Evolutionary conservation across 1,284 basidiomycete species (phyloP), one percentile per base, ranked within the genome.

Genomic region (Peniophora sp.): DNA sequence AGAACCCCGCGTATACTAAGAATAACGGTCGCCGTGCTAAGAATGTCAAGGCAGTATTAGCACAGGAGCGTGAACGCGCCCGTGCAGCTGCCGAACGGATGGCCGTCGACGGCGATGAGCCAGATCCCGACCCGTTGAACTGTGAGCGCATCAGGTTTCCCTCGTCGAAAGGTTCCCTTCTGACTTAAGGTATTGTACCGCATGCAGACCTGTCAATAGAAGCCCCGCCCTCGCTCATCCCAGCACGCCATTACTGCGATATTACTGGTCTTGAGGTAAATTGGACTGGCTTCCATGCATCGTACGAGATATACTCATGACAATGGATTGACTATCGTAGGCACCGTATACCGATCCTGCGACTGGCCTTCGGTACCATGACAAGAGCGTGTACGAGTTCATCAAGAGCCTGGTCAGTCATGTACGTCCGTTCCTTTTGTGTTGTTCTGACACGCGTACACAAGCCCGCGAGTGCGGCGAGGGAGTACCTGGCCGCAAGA

Each of bases 311-410:
- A 48, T 41, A 14, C 22, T 46, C 18, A 44, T 12, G 9, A 34
- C 6, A 24, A 12, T n/a, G n/a, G n/a, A n/a, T n/a, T n/a, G 41
- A 3, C 48, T 10, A 17, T 34, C 32, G 5, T 50, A 89, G 86
- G 89, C 86, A 1, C 87, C 85, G 3, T 92, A 93, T 59, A 92
- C 88, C 0, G 89, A 93, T 59, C 91, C 91, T 5, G 79, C 83
- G 2, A 90, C 89, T 0, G 80, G 84, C 0, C 70, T 94, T 17
- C 76, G 91, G 3, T 93, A 89, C 62, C 88, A 93, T 57, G 87
- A 92, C 69, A 91, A 87, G 66, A 88, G 84, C 56, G 80, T 93
- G 3, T 93, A 92, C 63, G 86, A 91, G 50, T 70, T 91, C 39
- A 82, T 93, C 60, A 89, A 88, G 62, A 76, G 78, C 36, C 70